Conservation (phyloP, 768 basidiomycete species). For the Cubamyces sp. region DNA sequence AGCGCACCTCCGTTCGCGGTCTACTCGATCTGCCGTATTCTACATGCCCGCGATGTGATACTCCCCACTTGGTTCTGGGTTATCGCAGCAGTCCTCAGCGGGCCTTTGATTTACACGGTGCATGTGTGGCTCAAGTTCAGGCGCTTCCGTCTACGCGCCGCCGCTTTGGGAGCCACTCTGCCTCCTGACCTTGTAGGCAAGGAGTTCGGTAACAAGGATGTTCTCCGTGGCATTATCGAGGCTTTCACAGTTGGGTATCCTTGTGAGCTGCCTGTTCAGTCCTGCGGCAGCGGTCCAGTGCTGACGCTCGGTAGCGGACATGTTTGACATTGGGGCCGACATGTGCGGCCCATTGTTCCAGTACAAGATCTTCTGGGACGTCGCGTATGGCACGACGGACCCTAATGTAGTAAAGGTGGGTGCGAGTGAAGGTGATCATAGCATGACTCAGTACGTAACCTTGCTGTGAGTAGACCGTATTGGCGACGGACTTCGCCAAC, state of each 20-base stretch:
- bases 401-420: conserved; percentile 40
- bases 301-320: conserved; percentile 24
- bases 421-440: not conserved
- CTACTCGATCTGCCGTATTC: not conserved
- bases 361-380: conserved; percentile 29
- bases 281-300: not conserved
- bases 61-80: conserved; percentile 23
- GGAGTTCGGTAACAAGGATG: conserved; percentile 41
- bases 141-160: conserved; percentile 15
- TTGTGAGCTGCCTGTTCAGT: conserved; percentile 32
- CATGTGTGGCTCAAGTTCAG: conserved; percentile 12
- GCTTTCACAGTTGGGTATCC: conserved; percentile 39
- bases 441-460: not conserved
- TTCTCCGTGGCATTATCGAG: conserved; percentile 30
- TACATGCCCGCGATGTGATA: not conserved
- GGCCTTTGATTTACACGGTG: conserved; percentile 13
- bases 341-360: conserved; percentile 32
- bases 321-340: conserved; percentile 20
- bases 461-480: conserved; percentile 36
- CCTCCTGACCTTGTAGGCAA: conserved; percentile 39
- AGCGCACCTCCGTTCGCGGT: conserved; percentile 13
- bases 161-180: conserved; percentile 21
- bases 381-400: conserved; percentile 25
- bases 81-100: conserved; percentile 8
- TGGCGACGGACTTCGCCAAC: conserved; percentile 48